Evolutionary conservation across 441 rosid genomes (phyloP).

Genomic region (Populus hybrid): DNA sequence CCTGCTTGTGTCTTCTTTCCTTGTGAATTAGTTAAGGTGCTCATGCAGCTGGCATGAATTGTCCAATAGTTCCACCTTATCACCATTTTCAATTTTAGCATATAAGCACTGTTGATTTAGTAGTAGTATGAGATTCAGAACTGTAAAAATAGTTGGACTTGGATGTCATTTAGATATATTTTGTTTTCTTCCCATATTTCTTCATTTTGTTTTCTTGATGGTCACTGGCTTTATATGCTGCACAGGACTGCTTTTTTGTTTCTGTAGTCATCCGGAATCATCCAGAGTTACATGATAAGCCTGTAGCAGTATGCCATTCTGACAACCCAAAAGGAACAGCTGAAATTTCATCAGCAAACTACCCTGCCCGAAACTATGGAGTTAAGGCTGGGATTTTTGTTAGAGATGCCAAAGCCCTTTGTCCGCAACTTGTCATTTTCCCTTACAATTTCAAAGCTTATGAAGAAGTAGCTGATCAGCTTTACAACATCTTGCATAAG

Average conservation of each 20-base stretch:
- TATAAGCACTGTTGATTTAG: not conserved
- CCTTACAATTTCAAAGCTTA: slow-evolving; percentile 94
- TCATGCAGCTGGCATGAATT: not conserved
- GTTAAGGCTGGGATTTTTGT: slow-evolving; percentile 94
- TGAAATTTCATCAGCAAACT: slow-evolving; percentile 95
- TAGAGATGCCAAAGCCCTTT: slow-evolving; percentile 83
- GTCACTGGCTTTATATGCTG: slow-evolving; percentile 23
- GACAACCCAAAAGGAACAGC: slow-evolving; percentile 94
- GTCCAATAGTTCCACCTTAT: not conserved
- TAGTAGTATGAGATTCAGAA: not conserved
- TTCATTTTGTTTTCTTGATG: slow-evolving; percentile 12
- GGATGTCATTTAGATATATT: not conserved
- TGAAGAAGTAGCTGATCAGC: slow-evolving; percentile 93
- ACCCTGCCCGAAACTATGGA: slow-evolving; percentile 89
- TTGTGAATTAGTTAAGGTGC: not conserved
- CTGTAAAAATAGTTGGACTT: not conserved
- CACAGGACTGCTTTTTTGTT: slow-evolving; percentile 95
- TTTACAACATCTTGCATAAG: slow-evolving; percentile 76
- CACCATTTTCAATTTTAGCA: not conserved
- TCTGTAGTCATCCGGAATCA: slow-evolving; percentile 76
- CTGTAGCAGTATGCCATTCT: slow-evolving; percentile 92
- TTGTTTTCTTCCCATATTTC: not conserved
- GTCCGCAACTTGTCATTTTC: slow-evolving; percentile 73
- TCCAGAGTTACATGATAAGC: slow-evolving; percentile 67
- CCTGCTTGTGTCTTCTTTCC: slow-evolving; percentile 2